phyloP scores from a whole-genome alignment of 192 early-diverging fungal species.

The Phycomyces blakesleeanus region DNA sequence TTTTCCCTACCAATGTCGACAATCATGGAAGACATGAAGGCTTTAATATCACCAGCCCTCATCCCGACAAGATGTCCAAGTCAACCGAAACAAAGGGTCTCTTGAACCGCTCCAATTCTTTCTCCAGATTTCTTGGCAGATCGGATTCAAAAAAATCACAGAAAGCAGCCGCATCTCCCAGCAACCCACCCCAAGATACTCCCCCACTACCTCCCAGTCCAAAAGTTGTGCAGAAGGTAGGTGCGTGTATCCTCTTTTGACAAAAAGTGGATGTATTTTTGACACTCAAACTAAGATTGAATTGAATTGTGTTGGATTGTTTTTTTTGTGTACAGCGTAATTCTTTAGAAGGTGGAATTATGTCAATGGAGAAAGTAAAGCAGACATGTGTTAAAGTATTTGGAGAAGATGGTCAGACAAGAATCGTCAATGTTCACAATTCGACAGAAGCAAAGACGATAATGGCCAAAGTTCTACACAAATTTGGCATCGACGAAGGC shows the following conservation, averaged over 20 bases:
- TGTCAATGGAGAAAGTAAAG: constrained; percentile 56
- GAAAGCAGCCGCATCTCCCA: not conserved
- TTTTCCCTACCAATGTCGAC: not conserved
- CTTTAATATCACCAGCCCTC: constrained; percentile 17
- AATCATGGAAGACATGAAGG: constrained; percentile 18
- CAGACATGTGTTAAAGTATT: constrained; percentile 71
- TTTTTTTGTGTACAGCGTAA: constrained; percentile 28
- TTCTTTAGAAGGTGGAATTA: constrained; percentile 47
- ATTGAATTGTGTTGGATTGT: not conserved
- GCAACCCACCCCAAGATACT: constrained; percentile 10
- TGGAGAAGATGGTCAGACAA: constrained; percentile 74
- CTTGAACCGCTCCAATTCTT: constrained; percentile 35
- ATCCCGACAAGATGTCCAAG: constrained; percentile 8
- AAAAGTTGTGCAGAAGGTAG: constrained; percentile 28
- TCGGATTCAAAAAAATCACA: constrained; percentile 31
- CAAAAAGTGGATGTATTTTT: not conserved
- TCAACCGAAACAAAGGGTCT: constrained; percentile 21
- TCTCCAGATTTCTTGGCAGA: constrained; percentile 34
- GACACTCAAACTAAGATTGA: not conserved
- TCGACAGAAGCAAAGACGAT: constrained; percentile 66
- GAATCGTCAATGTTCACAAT: constrained; percentile 75
- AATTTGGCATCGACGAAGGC: constrained; percentile 78
- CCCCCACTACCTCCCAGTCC: constrained; percentile 23
- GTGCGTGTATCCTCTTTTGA: not conserved
- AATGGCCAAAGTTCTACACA: constrained; percentile 67